Conservation (phyloP, 2,329 filamentous ascomycete genomes). For the Penicillium olsonii region DNA sequence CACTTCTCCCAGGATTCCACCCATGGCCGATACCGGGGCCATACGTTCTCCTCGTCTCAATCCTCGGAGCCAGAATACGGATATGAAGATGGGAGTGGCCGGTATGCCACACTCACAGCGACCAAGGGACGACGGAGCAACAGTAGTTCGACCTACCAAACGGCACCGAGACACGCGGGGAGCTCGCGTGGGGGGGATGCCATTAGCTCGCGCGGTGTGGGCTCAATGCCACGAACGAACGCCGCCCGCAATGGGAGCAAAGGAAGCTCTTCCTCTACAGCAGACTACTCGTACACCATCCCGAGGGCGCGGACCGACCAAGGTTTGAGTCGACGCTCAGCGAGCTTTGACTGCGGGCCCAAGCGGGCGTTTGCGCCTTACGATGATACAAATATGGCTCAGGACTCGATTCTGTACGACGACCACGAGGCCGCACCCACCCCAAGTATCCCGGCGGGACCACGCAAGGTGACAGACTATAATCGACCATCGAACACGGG, state of each 20-base stretch:
- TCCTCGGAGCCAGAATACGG: constrained; percentile 58
- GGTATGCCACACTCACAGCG: constrained; percentile 43
- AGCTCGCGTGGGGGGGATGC: constrained; percentile 56
- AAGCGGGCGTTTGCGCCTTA: constrained; percentile 33
- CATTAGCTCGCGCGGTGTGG: constrained; percentile 35
- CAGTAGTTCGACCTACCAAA: constrained; percentile 72
- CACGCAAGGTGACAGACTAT: constrained; percentile 56
- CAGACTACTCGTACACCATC: constrained; percentile 65
- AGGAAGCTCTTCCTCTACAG: constrained; percentile 74
- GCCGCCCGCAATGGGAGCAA: constrained; percentile 65
- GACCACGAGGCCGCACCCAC: constrained; percentile 78
- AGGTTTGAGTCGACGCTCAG: constrained; percentile 40
- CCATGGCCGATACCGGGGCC: constrained; percentile 53
- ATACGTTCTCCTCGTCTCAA: constrained; percentile 62
- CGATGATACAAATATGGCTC: constrained; percentile 19
- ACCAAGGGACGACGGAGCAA: constrained; percentile 68
- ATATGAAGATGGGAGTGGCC: constrained; percentile 40
- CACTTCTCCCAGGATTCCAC: constrained; percentile 32
- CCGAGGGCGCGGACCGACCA: constrained; percentile 33
- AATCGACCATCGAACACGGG: constrained; percentile 22
- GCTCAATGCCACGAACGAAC: constrained; percentile 25
- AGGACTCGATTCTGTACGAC: constrained; percentile 45
- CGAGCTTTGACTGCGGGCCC: constrained; percentile 48
- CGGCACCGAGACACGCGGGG: constrained; percentile 62
- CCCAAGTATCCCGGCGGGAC: constrained; percentile 79